Evolutionary conservation across 2,329 filamentous ascomycete genomes (phyloP).

Genomic region (Madurella mycetomatis): DNA sequence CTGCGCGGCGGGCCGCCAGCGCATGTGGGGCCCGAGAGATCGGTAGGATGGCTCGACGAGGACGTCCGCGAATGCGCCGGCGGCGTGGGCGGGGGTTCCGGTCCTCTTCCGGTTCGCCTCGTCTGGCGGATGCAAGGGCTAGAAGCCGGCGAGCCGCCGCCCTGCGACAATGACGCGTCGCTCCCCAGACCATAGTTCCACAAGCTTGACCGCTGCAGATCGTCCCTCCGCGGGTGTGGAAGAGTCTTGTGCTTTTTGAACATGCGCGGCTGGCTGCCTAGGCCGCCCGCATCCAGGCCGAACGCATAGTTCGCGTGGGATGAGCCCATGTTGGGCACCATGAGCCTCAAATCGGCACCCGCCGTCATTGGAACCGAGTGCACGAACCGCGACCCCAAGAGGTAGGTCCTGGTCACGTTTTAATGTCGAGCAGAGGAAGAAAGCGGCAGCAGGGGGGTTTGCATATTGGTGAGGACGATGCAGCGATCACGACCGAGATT

Average conservation of each 20-base stretch:
- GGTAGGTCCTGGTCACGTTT: not conserved
- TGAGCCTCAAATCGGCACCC: constrained; percentile 20
- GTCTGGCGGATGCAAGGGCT: constrained; percentile 11
- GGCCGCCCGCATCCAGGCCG: constrained; percentile 26
- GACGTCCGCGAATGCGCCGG: constrained; percentile 57
- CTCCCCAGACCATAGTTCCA: constrained; percentile 18
- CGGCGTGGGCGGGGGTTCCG: constrained; percentile 55
- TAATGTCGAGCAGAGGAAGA: constrained; percentile 13
- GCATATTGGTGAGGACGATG: constrained; percentile 20
- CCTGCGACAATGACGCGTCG: constrained; percentile 18
- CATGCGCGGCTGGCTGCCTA: constrained; percentile 33
- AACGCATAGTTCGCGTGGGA: constrained; percentile 28
- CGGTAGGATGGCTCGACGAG: constrained; percentile 46
- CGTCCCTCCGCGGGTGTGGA: constrained; percentile 32
- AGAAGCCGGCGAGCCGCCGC: constrained; percentile 18
- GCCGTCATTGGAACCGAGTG: constrained; percentile 25
- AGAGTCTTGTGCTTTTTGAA: constrained; percentile 46
- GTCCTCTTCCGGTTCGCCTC: constrained; percentile 17
- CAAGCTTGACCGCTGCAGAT: constrained; percentile 19
- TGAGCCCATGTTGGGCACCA: constrained; percentile 33
- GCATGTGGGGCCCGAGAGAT: constrained; percentile 39
- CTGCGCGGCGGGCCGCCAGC: constrained; percentile 37
- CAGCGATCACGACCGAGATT: constrained; percentile 1
- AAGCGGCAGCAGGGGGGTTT: constrained; percentile 4
- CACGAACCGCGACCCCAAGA: constrained; percentile 1